Base-by-base conservation (phyloP, 208 protist genomes). In the Acanthamoeba castellanii region DNA sequence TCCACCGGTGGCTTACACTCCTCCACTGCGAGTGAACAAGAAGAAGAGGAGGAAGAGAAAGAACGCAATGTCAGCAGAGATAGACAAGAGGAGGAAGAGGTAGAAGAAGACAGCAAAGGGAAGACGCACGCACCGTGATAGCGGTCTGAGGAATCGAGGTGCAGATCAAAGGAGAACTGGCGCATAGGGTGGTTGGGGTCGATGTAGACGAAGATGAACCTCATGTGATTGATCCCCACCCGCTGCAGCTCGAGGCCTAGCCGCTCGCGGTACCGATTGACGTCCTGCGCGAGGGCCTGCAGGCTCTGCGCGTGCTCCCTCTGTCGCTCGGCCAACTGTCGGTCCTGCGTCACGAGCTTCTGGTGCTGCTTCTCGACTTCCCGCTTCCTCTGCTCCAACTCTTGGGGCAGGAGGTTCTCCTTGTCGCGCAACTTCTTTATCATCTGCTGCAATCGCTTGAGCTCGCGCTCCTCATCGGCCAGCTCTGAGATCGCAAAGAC, bases 201-300 rank as follows among this genome's bases (percentile, higher is more conserved):
- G 52, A 87, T 42, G 78, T 87, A 64, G 30, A 87, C 45, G 50
- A 87, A 87, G 78, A 64, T 42, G 25, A 87, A 87, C n/a, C 78
- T 14, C 78, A 87, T 47, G 50, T 61, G 78, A 27, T 87, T 87
- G 47, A 61, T 42, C 13, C 30, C 78, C 13, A 87, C 47, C 8
- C 78, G 78, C 78, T 87, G 78, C 25, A 87, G 42, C 27, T 87
- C 78, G 5, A 87, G 50, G 47, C 78, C 78, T 18, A 87, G 47
- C 18, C 50, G 78, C n/a, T 87, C 78, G 5, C 78, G 42, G 30
- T 87, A 87, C 14, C 50, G 50, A 2, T 37, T 22, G 47, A 87
- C 11, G 47, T 87, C 52, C 27, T 64, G 78, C 27, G 50, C 20
- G 6, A 64, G 78, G 11, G n/a, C 20, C 20, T 87, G 78, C 78